phyloP scores from a whole-genome alignment of 352 stramenopile species.

The Pythium insidiosum region DNA sequence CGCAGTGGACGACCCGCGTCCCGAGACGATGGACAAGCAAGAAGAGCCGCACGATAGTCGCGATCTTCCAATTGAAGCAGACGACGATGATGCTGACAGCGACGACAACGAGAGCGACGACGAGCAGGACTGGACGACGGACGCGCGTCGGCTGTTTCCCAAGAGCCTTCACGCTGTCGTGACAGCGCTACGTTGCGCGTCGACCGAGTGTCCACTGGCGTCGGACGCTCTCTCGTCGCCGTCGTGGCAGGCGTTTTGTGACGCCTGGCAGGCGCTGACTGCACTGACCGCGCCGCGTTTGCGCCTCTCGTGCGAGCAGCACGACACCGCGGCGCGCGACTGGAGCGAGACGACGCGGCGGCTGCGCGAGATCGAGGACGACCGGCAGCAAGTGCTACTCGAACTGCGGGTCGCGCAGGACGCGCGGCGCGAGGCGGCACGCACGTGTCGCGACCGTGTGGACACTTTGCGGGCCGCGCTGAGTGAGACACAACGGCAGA shows the following conservation, averaged over 20 bases:
- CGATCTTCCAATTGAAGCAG: too few species aligned
- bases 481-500: constrained; percentile 25
- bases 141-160: too few species aligned
- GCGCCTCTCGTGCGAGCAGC: constrained; percentile 45
- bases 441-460: constrained; percentile 26
- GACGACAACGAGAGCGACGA: too few species aligned
- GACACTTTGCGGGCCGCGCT: constrained; percentile 34
- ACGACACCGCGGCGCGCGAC: constrained; percentile 20
- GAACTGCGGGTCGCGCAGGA: constrained; percentile 39
- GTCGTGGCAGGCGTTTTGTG: constrained; percentile 22
- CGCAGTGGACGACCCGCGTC: too few species aligned
- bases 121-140: too few species aligned
- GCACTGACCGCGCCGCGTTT: constrained; percentile 29
- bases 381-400: constrained; percentile 49
- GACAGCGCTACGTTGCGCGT: constrained; percentile 34
- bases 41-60: too few species aligned
- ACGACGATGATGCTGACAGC: too few species aligned
- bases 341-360: constrained; percentile 43
- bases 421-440: constrained; percentile 15
- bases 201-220: constrained; percentile 32
- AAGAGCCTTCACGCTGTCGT: neutral
- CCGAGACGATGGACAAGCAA: too few species aligned
- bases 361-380: constrained; percentile 53
- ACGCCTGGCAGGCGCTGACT: constrained; percentile 30
- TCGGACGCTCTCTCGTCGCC: constrained; percentile 27